These are phyloP conservation scores for Cryptosporidium felis DNA, from an alignment of 169 alveolate species.

Conservation along the genomic window DNA sequence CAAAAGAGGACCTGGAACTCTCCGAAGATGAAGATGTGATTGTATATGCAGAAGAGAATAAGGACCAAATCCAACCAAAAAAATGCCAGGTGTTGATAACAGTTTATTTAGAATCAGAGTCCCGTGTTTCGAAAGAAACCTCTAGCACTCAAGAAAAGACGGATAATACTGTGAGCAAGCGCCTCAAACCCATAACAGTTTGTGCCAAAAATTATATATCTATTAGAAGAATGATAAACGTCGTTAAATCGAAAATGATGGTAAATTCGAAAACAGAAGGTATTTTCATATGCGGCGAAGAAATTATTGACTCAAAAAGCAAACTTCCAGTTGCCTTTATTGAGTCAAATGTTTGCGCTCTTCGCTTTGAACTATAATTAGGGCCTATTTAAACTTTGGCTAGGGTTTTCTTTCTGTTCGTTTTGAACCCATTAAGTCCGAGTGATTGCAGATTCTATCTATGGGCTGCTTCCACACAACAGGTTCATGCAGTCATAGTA, in stretches of 20 bases:
- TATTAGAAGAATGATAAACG: background rate
- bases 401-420: no score
- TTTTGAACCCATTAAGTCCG: no score
- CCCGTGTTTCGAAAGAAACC: background rate
- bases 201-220: background rate
- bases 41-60: background rate
- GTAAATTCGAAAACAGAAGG: background rate
- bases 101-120: background rate
- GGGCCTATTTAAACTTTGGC: background rate
- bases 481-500: conserved; percentile 47
- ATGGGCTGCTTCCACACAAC: conserved; percentile 25
- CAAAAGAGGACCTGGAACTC: no score
- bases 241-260: background rate
- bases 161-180: background rate
- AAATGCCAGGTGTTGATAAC: background rate
- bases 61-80: background rate
- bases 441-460: background rate
- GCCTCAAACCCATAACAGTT: background rate
- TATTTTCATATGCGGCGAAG: conserved; percentile 52
- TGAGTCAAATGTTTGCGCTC: conserved; percentile 1
- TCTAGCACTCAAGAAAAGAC: background rate
- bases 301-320: conserved; percentile 9
- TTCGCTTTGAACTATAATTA: conserved; percentile 11
- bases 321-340: conserved; percentile 16
- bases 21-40: background rate